Percentiles rank a stretch among this genome's conserved stretches.
Evolutionary conservation across 2,329 filamentous ascomycete genomes (phyloP).

Genomic region (Talaromyces rugulosus): DNA sequence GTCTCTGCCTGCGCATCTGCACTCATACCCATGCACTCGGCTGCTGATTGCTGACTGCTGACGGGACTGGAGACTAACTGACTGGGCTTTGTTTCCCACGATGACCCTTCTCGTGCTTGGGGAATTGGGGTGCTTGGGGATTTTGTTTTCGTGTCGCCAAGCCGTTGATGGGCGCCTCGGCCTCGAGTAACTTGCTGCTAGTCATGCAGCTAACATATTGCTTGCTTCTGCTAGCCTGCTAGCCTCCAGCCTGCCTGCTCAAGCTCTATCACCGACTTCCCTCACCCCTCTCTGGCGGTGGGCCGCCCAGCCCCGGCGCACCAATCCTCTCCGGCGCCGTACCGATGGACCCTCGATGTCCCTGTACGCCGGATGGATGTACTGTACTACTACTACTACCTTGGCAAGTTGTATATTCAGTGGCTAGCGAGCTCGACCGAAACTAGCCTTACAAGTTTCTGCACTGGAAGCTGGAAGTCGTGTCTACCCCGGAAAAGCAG

Average conservation of each 20-base stretch:
- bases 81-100: neutral
- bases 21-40: neutral
- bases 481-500: neutral
- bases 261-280: neutral
- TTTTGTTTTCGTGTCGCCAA: neutral
- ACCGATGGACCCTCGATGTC: neutral
- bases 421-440: neutral
- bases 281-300: neutral
- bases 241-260: neutral
- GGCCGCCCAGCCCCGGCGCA: neutral
- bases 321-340: neutral
- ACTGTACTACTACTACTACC: neutral
- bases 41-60: neutral
- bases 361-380: neutral
- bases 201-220: conserved; percentile 1
- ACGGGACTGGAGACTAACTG: neutral
- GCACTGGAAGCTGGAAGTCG: neutral
- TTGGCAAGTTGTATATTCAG: neutral
- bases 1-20: neutral
- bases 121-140: neutral
- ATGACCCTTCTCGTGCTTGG: neutral
- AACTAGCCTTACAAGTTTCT: neutral
- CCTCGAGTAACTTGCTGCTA: neutral
- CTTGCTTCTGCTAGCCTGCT: neutral
- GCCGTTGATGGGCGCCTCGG: neutral